Base-by-base conservation (phyloP, 805 yeast species). In the Jamesozyma gamospora region DNA sequence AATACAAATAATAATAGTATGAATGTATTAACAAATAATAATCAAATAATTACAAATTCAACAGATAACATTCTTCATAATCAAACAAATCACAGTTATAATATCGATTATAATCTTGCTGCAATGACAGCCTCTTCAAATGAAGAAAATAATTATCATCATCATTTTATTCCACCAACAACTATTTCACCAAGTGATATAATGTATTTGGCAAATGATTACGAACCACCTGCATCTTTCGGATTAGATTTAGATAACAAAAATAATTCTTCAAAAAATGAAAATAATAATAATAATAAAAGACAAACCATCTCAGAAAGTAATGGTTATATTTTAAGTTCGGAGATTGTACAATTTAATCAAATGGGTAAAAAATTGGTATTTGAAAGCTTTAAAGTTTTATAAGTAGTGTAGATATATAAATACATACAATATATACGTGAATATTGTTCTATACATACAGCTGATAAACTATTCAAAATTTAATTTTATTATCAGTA, bases 261-360 rank as follows among this genome's bases (percentile, higher is more conserved):
- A 5, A 6, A 21, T 21, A 25, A 15, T 2, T 28, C 40, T 8
- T 21, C 28, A 27, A 4, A 28, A 17, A 17, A 15, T 26, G 13
- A 27, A 11, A 34, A 15, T 27, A 27, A 9, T 27, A 14, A 28
- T 14, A 35, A 4, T 16, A 24, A 5, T 28, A 17, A 16, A n/a
- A 30, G 14, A 10, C 24, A 21, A 6, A 6, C 24, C 8, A 6
- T 16, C 9, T 28, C 37, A 3, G 18, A 40, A 15, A 38, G 44
- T 29, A 41, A 44, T 13, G 47, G 46, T 12, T 49, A 52, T 36
- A 46, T 53, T n/a, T 33, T 46, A 25, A 38, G 37, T 3, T 36
- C 46, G 4, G 60, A 55, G 32, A 34, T 53, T 18, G 51, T 49
- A 29, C 46, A 47, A 17, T 55, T 52, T 39, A 49, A 53, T 37